Evolutionary conservation across 139 green algal genomes (phyloP).

Genomic region (Penium margaritaceum): DNA sequence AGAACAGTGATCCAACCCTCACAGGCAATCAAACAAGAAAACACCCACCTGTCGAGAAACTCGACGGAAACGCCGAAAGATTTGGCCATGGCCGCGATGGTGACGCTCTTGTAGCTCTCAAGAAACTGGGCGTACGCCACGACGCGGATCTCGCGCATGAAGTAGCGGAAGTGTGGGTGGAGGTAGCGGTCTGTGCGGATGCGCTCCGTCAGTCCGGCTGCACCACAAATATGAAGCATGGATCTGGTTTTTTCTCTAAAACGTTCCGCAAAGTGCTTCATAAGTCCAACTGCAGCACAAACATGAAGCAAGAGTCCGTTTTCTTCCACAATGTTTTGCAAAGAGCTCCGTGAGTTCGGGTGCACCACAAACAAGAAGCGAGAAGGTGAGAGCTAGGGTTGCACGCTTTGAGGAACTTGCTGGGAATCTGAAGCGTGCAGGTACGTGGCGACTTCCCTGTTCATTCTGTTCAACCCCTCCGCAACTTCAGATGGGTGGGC

Average conservation of each 20-base stretch:
- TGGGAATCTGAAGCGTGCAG: no score
- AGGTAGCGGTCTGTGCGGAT: constrained; percentile 58
- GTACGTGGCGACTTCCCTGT: no score
- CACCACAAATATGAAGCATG: background rate
- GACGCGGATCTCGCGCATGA: constrained; percentile 79
- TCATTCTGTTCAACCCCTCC: no score
- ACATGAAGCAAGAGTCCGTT: background rate
- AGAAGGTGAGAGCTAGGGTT: background rate
- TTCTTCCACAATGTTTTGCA: constrained; percentile 89
- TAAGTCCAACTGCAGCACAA: background rate
- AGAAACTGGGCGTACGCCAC: constrained; percentile 91
- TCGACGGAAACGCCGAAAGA: constrained; percentile 66
- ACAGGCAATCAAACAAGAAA: background rate
- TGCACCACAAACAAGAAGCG: background rate
- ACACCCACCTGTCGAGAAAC: constrained; percentile 52
- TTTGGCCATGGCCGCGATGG: constrained; percentile 76
- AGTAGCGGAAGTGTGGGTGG: constrained; percentile 79
- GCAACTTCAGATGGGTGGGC: no score
- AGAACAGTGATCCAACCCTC: no score
- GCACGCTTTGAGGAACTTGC: no score
- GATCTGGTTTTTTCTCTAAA: no score
- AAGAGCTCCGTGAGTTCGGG: constrained; percentile 37
- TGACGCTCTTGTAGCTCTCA: constrained; percentile 93
- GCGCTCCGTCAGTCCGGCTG: constrained; percentile 40
- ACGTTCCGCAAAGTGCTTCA: background rate